Percentiles rank a stretch among this genome's conserved stretches.
Conservation (phyloP, 139 green algal species). For the Eudorina sp. region DNA sequence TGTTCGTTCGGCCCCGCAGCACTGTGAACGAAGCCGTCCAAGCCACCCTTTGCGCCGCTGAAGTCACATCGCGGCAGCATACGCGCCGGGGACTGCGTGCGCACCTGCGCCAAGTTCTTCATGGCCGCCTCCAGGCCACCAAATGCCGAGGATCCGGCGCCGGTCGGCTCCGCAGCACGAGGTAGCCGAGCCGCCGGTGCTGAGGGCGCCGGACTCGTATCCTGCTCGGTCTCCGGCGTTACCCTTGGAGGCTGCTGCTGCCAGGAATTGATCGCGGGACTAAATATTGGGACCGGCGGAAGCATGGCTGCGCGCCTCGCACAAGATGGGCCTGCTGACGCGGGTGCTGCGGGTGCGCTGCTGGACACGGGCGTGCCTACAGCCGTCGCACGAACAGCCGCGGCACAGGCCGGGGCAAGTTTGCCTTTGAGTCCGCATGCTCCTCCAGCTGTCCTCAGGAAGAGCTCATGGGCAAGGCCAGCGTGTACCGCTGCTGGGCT, state of each 20-base stretch:
- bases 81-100: slow-evolving; percentile 23
- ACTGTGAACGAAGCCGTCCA: too few species aligned
- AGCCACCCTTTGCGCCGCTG: too few species aligned
- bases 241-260: not conserved
- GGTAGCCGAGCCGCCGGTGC: not conserved
- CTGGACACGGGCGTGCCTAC: not conserved
- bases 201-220: not conserved
- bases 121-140: slow-evolving; percentile 17
- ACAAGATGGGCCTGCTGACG: not conserved
- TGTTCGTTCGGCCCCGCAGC: too few species aligned
- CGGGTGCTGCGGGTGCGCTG: not conserved
- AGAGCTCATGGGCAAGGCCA: not conserved
- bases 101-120: not conserved
- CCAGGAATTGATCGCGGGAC: slow-evolving; percentile 24
- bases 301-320: not conserved
- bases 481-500: not conserved
- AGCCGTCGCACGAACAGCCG: not conserved
- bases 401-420: not conserved
- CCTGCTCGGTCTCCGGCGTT: too few species aligned
- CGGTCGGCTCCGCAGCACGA: not conserved
- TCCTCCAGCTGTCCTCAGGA: not conserved
- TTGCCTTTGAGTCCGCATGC: not conserved
- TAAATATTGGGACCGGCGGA: slow-evolving; percentile 20
- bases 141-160: not conserved
- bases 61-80: not conserved